Conservation (phyloP, 2,329 filamentous ascomycete species). For the Fusarium camptoceras region DNA sequence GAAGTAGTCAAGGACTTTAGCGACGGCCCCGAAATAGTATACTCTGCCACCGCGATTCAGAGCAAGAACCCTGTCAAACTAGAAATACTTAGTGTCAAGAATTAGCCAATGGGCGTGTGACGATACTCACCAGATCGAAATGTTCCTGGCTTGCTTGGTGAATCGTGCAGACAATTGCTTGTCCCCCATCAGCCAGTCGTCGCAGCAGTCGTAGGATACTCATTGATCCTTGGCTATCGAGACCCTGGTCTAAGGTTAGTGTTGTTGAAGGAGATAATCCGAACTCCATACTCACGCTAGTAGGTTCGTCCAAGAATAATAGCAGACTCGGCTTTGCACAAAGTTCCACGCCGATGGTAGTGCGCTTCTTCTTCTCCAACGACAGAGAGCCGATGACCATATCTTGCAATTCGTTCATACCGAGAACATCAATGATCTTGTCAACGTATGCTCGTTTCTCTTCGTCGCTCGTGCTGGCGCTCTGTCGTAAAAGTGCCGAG, state of each 20-base stretch:
- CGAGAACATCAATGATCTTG: constrained; percentile 74
- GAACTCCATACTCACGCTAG: constrained; percentile 36
- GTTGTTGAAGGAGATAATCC: too few relatives aligned
- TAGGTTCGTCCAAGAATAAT: constrained; percentile 69
- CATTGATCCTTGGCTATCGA: constrained; percentile 71
- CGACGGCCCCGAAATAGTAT: constrained; percentile 74
- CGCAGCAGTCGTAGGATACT: constrained; percentile 68
- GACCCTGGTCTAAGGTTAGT: constrained; percentile 51
- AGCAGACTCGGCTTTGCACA: constrained; percentile 65
- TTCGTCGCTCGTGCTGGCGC: constrained; percentile 70
- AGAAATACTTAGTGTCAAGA: constrained; percentile 60
- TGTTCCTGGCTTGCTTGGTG: constrained; percentile 52
- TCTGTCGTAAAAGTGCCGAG: constrained; percentile 84
- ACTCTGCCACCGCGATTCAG: constrained; percentile 71
- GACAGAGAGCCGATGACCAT: constrained; percentile 70
- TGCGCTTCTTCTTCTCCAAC: constrained; percentile 68
- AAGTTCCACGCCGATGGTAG: constrained; percentile 68
- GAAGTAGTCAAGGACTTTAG: constrained; percentile 57
- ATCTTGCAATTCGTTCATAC: constrained; percentile 72
- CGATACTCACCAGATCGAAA: too few relatives aligned
- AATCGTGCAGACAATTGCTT: constrained; percentile 64
- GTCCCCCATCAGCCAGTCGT: constrained; percentile 64
- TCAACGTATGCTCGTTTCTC: constrained; percentile 85
- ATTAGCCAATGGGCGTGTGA: too few relatives aligned
- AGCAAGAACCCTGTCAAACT: constrained; percentile 69